These are phyloP conservation scores for Carex littledalei DNA, from an alignment of 176 grass and related monocot genomes.

Conservation along the genomic window DNA sequence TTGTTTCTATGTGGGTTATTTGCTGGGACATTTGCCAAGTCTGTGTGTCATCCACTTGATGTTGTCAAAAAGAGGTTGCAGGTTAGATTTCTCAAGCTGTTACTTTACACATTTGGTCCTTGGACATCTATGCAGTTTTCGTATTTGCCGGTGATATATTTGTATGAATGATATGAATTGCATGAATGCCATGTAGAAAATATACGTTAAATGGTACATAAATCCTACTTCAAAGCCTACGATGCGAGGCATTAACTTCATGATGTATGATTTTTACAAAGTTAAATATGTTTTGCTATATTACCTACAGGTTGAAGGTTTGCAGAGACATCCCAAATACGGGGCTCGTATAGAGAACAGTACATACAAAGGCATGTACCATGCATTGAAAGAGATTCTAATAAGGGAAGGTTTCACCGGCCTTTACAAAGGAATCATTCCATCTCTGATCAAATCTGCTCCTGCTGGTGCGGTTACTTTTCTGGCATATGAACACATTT, in stretches of 20 bases:
- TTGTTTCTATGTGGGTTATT: conserved; percentile 90
- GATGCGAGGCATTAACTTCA: neutral
- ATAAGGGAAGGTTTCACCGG: conserved; percentile 56
- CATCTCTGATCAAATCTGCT: conserved; percentile 88
- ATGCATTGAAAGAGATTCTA: conserved; percentile 80
- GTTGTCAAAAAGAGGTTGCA: conserved; percentile 97
- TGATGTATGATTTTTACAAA: neutral
- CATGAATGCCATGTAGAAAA: neutral
- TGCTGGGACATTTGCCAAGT: conserved; percentile 84
- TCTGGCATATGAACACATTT: conserved; percentile 85
- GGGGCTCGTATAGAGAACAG: conserved; percentile 62
- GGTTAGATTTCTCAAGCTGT: conserved; percentile 31
- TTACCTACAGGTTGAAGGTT: conserved; percentile 69
- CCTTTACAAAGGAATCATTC: conserved; percentile 91
- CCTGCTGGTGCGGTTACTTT: conserved; percentile 96
- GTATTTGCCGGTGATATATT: neutral
- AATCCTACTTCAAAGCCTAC: neutral
- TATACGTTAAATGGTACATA: neutral
- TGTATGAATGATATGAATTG: neutral
- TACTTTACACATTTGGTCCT: neutral
- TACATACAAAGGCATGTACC: conserved; percentile 72
- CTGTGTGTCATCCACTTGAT: conserved; percentile 89
- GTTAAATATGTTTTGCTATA: neutral
- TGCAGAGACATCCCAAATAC: conserved; percentile 84
- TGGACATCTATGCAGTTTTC: neutral